Base-by-base conservation (phyloP, 495 filamentous ascomycete species). In the Talaromyces adpressus region DNA sequence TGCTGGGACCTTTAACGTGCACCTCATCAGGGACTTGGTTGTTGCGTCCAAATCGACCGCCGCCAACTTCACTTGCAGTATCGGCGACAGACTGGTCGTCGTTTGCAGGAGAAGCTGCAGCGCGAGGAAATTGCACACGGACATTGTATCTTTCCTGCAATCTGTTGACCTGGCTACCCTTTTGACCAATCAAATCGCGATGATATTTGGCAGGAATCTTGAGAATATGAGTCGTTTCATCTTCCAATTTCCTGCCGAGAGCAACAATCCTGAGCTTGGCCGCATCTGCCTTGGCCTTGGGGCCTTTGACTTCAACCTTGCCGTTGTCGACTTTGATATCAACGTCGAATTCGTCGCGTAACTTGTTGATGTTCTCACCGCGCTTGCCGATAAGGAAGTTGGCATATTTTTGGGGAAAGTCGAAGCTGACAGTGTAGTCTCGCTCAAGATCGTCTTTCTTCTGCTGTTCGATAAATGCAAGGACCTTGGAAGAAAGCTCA, bases 321-420 rank as follows among this genome's bases (percentile, higher is more conserved):
- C 87, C 87, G 56, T 88, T 85, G 63, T 85, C 81, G 36, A 98
- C 85, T 70, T 95, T 90, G 67, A 99, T 97, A 52, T 98, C 94
- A 34, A 99, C 95, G 71, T 98, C 95, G 67, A 95, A 96, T 71
- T 94, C 91, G 34, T 98, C 94, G 18, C 92, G 89, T n/a, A 97
- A 81, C 71, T 95, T 93, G 64, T 91, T 91, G 76, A 98, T 94
- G 73, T 93, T 93, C 76, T 92, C 92, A 25, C 94, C 94, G 45
- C 87, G 85, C 72, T 89, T 91, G 63, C 94, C 94, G 66, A 99
- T 97, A 18, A 99, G 82, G 72, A 92, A 87, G 70, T 95, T 95
- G 62, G 92, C 91, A 66, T 86, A 95, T 73, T 97, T 96, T 68
- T 94, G 89, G 5, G 94, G 94, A 78, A 93, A 99, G 61, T 94